Base-by-base conservation (phyloP, 768 basidiomycete genomes). In the Leccinum sublutescens region DNA sequence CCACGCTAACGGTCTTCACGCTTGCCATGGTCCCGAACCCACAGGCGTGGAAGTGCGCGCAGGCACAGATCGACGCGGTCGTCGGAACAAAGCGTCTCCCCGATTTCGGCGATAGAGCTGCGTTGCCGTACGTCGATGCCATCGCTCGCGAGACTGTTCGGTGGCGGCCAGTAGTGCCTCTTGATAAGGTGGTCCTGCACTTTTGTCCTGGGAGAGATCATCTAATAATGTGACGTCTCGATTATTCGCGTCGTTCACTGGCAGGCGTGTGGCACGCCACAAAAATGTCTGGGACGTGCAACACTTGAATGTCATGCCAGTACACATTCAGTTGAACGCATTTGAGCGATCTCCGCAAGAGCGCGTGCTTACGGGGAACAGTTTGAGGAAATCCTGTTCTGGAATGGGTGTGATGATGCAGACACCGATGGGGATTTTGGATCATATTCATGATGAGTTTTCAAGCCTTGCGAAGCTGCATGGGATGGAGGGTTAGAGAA, bases 181-280 rank as follows among this genome's bases (percentile, higher is more conserved):
- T 45, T n/a, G 19, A n/a, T 45, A 45, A 45, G 14, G 19, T 21
- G 5, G 8, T 21, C 19, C 19, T 19, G 19, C 43, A 8, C n/a
- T 10, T 12, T 38, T 38, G 15, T 17, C 15, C 15, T 7, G 36
- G 36, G 15, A 4, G 15, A 38, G 38, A 38, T 38, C 7, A 38
- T 38, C 38, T 38, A 38, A 7, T 29, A 29, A 29, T 29, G 2
- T 29, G 29, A 38, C 8, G 8, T 40, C 38, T n/a, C 17, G 38
- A n/a, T 40, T 7, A 9, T 40, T 14, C 12, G 33, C 8, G 25
- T 43, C 19, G 23, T 40, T 40, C 40, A 40, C 40, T 40, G 8
- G 12, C n/a, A 68, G 63, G 62, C 7, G 34, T 73, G 25, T 65
- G 69, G 10, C 69, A 73, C 25, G 58, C 63, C 2, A 56, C 66